Percentiles rank a stretch among this genome's conserved stretches.
phyloP scores from a whole-genome alignment of 1,284 basidiomycete species.

The Ustilago xerochloae region DNA sequence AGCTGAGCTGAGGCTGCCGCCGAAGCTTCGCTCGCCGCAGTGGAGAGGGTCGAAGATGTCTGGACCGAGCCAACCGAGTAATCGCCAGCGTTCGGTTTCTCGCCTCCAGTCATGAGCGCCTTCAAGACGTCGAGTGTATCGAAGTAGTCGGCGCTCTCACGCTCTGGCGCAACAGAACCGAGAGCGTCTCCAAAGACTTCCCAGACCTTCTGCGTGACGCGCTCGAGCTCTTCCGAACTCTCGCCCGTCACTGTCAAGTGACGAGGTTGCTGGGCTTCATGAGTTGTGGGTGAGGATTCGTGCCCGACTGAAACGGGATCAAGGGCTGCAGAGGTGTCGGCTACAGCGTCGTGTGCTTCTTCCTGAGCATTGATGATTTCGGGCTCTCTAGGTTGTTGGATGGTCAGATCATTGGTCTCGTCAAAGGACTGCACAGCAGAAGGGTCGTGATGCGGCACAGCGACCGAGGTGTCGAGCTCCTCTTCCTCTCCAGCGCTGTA shows the following conservation, averaged over 20 bases:
- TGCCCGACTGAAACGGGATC: constrained; percentile 2
- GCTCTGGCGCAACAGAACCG: constrained; percentile 49
- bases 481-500: not conserved
- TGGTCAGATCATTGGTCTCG: constrained; percentile 19
- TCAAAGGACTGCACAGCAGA: constrained; percentile 10
- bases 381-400: constrained; percentile 17
- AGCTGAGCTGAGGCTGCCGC: constrained; percentile 29
- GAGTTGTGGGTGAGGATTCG: not conserved
- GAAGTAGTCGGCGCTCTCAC: constrained; percentile 44
- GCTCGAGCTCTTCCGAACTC: constrained; percentile 57
- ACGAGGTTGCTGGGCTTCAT: constrained; percentile 1
- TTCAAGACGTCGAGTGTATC: constrained; percentile 54
- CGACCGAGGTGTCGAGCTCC: not conserved
- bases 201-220: constrained; percentile 57
- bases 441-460: constrained; percentile 5
- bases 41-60: constrained; percentile 31
- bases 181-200: constrained; percentile 58
- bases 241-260: constrained; percentile 22
- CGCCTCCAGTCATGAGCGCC: constrained; percentile 41
- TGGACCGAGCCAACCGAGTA: constrained; percentile 47
- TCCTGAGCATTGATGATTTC: not conserved
- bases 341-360: not conserved
- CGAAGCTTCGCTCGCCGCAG: constrained; percentile 29
- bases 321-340: constrained; percentile 37
- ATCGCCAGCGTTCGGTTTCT: constrained; percentile 27